Evolutionary conservation across 306 rosid species (phyloP).

Genomic region (Arachis stenosperma): DNA sequence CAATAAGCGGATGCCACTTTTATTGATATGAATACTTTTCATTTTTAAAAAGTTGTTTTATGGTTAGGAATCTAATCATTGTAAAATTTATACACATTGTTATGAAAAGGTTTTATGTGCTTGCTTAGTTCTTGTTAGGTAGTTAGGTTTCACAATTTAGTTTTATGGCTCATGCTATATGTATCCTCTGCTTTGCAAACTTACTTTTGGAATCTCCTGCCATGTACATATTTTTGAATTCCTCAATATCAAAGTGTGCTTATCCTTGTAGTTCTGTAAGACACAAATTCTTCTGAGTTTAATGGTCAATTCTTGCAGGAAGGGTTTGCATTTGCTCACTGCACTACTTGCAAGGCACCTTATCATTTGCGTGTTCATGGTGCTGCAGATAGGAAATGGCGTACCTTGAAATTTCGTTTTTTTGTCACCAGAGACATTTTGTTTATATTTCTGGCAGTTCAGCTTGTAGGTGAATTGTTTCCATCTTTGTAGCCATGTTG

Average conservation of each 20-base stretch:
- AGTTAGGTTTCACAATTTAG: neutral
- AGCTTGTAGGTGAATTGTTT: conserved; percentile 64
- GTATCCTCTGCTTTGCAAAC: neutral
- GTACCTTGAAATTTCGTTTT: conserved; percentile 80
- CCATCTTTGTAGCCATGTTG: conserved; percentile 16
- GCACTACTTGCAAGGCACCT: conserved; percentile 88
- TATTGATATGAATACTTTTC: neutral
- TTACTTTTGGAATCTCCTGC: neutral
- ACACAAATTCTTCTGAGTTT: conserved; percentile 15
- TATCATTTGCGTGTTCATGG: conserved; percentile 76
- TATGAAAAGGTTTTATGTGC: neutral
- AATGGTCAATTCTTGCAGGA: conserved; percentile 56
- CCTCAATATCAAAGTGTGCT: neutral
- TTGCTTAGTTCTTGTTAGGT: neutral
- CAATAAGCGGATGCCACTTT: neutral
- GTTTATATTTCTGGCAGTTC: conserved; percentile 70
- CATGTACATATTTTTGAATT: conserved; percentile 2
- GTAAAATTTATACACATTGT: neutral
- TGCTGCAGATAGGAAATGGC: conserved; percentile 78
- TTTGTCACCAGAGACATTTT: conserved; percentile 82
- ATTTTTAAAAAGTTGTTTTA: neutral
- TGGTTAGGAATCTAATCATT: conserved; percentile 1
- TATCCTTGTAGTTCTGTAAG: neutral
- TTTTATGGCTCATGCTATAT: neutral
- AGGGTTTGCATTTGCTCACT: conserved; percentile 91